A percentile compares a stretch with the other conserved stretches of the same genome.
These are phyloP conservation scores for Bocquillonia castaneifolia DNA, from an alignment of 441 rosid genomes.

Conservation along the genomic window DNA sequence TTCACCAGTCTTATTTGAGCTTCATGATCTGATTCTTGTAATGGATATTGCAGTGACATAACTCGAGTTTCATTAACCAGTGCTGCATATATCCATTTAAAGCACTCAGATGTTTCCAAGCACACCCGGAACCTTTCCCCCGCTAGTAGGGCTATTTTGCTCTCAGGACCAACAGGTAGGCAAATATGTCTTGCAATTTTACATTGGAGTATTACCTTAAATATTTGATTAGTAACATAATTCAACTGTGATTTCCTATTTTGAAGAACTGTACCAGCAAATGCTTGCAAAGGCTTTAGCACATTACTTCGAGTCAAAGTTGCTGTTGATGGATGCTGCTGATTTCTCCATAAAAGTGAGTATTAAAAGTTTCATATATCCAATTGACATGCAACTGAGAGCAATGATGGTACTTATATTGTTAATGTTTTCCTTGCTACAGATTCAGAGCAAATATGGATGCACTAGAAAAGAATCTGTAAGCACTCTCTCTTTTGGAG, in stretches of 20 bases:
- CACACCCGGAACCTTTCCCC: constrained; percentile 91
- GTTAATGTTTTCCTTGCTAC: constrained; percentile 26
- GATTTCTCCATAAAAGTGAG: constrained; percentile 83
- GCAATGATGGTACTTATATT: constrained; percentile 14
- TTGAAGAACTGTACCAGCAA: constrained; percentile 83
- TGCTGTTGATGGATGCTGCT: constrained; percentile 65
- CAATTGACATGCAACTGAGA: neutral
- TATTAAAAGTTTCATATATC: neutral
- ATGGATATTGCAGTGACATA: constrained; percentile 52
- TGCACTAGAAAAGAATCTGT: constrained; percentile 60
- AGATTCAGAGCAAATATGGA: constrained; percentile 92
- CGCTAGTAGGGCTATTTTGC: constrained; percentile 79
- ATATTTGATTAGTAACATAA: constrained; percentile 11
- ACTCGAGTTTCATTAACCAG: constrained; percentile 68
- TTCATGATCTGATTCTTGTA: neutral
- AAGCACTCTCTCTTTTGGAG: constrained; percentile 26
- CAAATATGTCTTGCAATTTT: constrained; percentile 4
- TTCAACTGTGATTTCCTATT: constrained; percentile 14
- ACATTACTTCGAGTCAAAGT: constrained; percentile 68
- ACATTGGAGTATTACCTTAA: constrained; percentile 7
- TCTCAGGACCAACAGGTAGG: constrained; percentile 87
- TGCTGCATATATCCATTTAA: constrained; percentile 81
- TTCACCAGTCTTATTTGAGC: neutral
- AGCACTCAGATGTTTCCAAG: constrained; percentile 73
- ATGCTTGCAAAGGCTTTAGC: constrained; percentile 91